Conservation (phyloP, 139 green algal genomes). For the Chlamydomonas sp. region DNA sequence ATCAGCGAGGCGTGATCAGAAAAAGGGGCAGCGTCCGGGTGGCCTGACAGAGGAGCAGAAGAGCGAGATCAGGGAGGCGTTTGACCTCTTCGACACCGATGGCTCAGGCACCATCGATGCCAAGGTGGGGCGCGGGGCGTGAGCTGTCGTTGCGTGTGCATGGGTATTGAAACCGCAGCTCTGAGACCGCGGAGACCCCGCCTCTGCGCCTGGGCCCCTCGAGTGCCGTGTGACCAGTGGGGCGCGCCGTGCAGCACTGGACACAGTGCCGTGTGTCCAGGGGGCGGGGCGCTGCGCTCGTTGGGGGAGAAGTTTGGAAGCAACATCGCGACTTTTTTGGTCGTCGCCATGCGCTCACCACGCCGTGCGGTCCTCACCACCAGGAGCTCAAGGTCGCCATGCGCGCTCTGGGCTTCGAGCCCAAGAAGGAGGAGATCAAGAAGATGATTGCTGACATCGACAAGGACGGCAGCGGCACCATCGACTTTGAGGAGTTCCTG, state of each 20-base stretch:
- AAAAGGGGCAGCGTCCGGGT: constrained; percentile 35
- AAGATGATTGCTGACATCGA: constrained; percentile 99
- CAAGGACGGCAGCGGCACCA: constrained; percentile 72
- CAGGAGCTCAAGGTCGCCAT: constrained; percentile 74
- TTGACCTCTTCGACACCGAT: constrained; percentile 98
- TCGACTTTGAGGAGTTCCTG: constrained; percentile 71
- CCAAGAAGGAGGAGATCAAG: constrained; percentile 98
- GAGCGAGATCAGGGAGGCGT: constrained; percentile 93
- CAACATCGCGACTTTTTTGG: too few relatives aligned
- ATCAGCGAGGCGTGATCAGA: constrained; percentile 63
- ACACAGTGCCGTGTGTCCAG: too few relatives aligned
- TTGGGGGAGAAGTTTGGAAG: too few relatives aligned
- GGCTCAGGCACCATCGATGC: constrained; percentile 94
- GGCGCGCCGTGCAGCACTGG: too few relatives aligned
- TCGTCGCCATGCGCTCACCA: too few relatives aligned
- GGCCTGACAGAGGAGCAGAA: constrained; percentile 97
- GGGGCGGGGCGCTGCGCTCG: too few relatives aligned
- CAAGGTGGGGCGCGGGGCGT: constrained; percentile 52
- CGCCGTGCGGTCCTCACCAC: too few relatives aligned
- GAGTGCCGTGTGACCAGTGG: too few relatives aligned
- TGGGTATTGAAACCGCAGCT: too few relatives aligned
- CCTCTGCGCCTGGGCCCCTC: too few relatives aligned
- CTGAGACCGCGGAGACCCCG: too few relatives aligned
- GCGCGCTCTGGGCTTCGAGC: constrained; percentile 93
- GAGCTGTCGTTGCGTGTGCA: not conserved